These are phyloP conservation scores for Pestalotiopsis fici DNA, from an alignment of 2,329 filamentous ascomycete species.

Conservation along the genomic window DNA sequence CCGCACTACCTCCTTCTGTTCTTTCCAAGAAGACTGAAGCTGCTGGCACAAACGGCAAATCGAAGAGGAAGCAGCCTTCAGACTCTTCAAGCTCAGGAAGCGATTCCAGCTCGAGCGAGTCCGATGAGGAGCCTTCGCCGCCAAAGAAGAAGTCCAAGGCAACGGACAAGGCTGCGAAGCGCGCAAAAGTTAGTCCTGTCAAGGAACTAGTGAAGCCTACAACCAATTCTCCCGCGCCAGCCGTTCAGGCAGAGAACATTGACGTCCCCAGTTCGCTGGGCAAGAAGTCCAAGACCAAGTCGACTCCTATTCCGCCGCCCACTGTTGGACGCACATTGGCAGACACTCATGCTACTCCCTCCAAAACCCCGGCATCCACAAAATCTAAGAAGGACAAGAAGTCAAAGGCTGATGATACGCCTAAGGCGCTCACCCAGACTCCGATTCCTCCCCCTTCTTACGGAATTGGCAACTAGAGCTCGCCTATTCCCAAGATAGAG, in stretches of 20 bases:
- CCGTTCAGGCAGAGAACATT: conserved; percentile 25
- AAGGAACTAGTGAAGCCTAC: conserved; percentile 23
- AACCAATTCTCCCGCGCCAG: not conserved
- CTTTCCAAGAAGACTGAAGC: conserved; percentile 17
- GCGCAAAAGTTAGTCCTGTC: conserved; percentile 41
- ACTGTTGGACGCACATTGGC: conserved; percentile 16
- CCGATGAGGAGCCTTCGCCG: conserved; percentile 23
- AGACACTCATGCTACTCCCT: conserved; percentile 22
- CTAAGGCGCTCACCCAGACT: conserved; percentile 20
- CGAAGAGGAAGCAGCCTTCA: conserved; percentile 40
- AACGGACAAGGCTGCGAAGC: conserved; percentile 27
- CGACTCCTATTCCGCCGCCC: conserved; percentile 28
- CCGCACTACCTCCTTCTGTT: conserved; percentile 23
- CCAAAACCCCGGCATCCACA: conserved; percentile 21
- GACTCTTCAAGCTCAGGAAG: conserved; percentile 21
- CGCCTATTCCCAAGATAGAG: not conserved
- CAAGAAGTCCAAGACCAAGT: not conserved
- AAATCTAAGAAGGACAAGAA: conserved; percentile 33
- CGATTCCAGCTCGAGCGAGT: conserved; percentile 13
- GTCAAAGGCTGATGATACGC: conserved; percentile 17
- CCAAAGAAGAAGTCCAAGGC: conserved; percentile 20
- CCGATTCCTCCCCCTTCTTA: conserved; percentile 23
- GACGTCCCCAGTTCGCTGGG: conserved; percentile 7
- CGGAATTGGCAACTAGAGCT: not conserved
- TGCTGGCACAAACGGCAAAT: conserved; percentile 8